phyloP scores from a whole-genome alignment of 768 basidiomycete species.

The Rubroboletus pulcherrimus region DNA sequence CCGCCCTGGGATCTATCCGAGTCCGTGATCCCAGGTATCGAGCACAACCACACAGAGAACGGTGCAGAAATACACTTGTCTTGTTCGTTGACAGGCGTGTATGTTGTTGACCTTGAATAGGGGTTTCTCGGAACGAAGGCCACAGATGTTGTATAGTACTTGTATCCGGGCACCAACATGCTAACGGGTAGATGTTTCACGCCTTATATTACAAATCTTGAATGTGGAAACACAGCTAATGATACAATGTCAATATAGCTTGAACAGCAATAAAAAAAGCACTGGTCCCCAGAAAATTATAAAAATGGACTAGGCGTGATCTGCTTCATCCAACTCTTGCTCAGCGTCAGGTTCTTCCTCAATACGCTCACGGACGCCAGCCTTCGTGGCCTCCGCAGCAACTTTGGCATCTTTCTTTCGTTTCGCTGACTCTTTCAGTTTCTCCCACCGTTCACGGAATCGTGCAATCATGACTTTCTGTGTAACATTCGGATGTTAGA shows the following conservation, averaged over 20 bases:
- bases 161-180: not conserved
- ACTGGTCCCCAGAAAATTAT: not conserved
- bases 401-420: slow-evolving; percentile 75
- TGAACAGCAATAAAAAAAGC: slow-evolving; percentile 3
- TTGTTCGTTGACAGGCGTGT: not conserved
- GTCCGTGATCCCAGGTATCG: not conserved
- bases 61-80: not conserved
- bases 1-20: not conserved
- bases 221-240: slow-evolving; percentile 1
- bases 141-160: not conserved
- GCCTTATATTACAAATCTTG: not conserved
- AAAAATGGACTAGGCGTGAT: not conserved
- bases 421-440: slow-evolving; percentile 83
- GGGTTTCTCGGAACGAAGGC: not conserved
- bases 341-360: slow-evolving; percentile 65
- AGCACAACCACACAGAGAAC: not conserved
- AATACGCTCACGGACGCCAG: slow-evolving; percentile 61
- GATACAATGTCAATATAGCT: slow-evolving; percentile 12
- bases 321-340: slow-evolving; percentile 45
- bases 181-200: not conserved
- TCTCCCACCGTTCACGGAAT: slow-evolving; percentile 86
- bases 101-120: not conserved
- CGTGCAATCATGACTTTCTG: slow-evolving; percentile 82
- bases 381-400: slow-evolving; percentile 43
- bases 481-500: slow-evolving; percentile 17